Conservation (phyloP, 208 protist genomes). For the Phytomonas francai region DNA sequence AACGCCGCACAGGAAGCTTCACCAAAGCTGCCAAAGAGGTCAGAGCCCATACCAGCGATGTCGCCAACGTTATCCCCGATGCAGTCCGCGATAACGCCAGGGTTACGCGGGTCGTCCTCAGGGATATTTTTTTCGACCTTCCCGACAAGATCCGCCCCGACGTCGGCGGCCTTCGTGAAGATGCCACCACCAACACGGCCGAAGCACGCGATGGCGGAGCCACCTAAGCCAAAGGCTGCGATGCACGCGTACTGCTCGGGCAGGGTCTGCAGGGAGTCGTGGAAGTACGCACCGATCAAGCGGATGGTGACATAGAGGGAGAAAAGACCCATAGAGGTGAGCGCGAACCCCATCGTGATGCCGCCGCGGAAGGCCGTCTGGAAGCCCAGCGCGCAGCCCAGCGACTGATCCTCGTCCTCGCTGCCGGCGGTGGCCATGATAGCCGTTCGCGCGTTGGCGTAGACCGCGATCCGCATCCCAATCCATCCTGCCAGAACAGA, state of each 20-base stretch:
- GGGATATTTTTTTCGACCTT: conserved; percentile 95
- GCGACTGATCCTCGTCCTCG: conserved; percentile 32
- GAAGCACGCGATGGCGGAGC: conserved; percentile 93
- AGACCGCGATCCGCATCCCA: conserved; percentile 88
- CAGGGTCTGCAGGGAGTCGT: conserved; percentile 18
- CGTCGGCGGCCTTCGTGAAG: conserved; percentile 95
- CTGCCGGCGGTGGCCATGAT: conserved; percentile 66
- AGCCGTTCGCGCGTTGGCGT: conserved; percentile 80
- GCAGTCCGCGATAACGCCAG: conserved; percentile 94
- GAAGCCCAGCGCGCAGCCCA: conserved; percentile 55
- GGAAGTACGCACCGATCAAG: conserved; percentile 58
- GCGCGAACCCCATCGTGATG: conserved; percentile 84
- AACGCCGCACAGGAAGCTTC: conserved; percentile 92
- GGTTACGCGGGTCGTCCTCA: conserved; percentile 95
- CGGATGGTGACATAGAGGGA: conserved; percentile 73
- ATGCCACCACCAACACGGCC: conserved; percentile 94
- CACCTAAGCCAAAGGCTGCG: conserved; percentile 93
- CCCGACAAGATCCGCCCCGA: conserved; percentile 93
- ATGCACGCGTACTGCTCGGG: conserved; percentile 78
- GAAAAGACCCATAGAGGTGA: conserved; percentile 78
- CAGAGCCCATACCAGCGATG: conserved; percentile 92
- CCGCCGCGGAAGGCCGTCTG: conserved; percentile 82
- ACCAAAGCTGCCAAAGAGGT: conserved; percentile 95
- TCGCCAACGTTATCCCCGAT: conserved; percentile 96
- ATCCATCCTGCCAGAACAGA: conserved; percentile 81